phyloP scores from a whole-genome alignment of 441 rosid genomes.

The Eutrema salsugineum region DNA sequence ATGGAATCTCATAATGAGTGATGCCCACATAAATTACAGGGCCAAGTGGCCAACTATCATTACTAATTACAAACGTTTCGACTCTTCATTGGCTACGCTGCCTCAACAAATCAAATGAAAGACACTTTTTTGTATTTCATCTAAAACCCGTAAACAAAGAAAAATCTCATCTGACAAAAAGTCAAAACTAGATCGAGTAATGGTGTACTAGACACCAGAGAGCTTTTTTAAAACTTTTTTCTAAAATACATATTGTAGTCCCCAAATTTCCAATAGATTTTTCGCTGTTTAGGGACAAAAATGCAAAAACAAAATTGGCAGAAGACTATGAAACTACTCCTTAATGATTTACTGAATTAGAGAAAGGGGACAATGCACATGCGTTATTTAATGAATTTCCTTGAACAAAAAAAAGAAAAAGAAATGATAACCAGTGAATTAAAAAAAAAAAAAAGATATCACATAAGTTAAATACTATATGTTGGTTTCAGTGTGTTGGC shows the following conservation, averaged over 20 bases:
- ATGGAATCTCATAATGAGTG: conserved; percentile 19
- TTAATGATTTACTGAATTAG: no score
- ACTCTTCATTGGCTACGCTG: background rate
- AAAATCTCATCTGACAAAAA: background rate
- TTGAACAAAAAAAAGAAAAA: background rate
- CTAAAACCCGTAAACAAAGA: background rate
- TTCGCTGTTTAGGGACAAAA: no score
- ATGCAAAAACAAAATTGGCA: background rate
- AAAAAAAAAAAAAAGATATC: no score
- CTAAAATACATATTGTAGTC: no score
- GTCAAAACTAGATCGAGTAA: background rate
- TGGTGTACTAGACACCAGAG: background rate
- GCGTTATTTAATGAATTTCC: background rate
- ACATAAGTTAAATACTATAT: no score
- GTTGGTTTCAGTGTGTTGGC: no score
- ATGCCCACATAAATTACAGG: background rate
- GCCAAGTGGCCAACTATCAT: background rate
- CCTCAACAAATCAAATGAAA: background rate
- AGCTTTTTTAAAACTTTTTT: background rate
- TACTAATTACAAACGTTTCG: conserved; percentile 2
- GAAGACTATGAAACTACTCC: background rate
- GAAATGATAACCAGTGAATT: no score
- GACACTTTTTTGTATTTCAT: background rate
- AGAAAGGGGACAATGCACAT: background rate
- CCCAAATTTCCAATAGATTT: no score